These are phyloP conservation scores for Chlorella sp. DNA, from an alignment of 139 green algal genomes.

Conservation along the genomic window DNA sequence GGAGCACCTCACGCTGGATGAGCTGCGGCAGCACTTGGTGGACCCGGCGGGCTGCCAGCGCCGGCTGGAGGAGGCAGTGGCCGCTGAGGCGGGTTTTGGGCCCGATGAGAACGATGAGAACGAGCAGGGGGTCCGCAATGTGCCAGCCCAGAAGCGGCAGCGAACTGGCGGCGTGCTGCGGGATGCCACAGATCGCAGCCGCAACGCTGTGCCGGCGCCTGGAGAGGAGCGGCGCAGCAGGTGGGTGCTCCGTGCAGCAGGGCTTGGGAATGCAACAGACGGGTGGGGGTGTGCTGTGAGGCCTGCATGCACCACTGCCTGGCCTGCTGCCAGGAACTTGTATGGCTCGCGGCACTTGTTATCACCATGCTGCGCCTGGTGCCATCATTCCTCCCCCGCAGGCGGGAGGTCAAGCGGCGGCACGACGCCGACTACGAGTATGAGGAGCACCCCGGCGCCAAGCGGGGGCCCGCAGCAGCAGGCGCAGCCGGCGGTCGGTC, in stretches of 20 bases:
- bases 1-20: slow-evolving; percentile 26
- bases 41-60: neutral
- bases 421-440: slow-evolving; percentile 5
- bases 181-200: slow-evolving; percentile 13
- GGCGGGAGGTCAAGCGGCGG: slow-evolving; percentile 7
- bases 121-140: neutral
- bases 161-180: neutral
- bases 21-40: slow-evolving; percentile 25
- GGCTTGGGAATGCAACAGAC: neutral
- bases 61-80: neutral
- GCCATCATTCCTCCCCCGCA: neutral
- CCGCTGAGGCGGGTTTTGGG: no score
- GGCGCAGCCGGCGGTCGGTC: neutral
- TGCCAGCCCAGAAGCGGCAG: neutral
- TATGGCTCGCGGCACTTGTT: no score
- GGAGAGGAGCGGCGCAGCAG: slow-evolving; percentile 22
- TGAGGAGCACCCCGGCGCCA: neutral
- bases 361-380: no score
- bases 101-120: slow-evolving; percentile 2
- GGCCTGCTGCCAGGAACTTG: neutral
- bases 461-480: neutral
- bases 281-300: no score
- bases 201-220: neutral
- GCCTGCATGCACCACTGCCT: neutral
- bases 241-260: neutral